Evolutionary conservation across 768 basidiomycete species (phyloP), one percentile per base, ranked within the genome.

Genomic region (Ramaria rubella): DNA sequence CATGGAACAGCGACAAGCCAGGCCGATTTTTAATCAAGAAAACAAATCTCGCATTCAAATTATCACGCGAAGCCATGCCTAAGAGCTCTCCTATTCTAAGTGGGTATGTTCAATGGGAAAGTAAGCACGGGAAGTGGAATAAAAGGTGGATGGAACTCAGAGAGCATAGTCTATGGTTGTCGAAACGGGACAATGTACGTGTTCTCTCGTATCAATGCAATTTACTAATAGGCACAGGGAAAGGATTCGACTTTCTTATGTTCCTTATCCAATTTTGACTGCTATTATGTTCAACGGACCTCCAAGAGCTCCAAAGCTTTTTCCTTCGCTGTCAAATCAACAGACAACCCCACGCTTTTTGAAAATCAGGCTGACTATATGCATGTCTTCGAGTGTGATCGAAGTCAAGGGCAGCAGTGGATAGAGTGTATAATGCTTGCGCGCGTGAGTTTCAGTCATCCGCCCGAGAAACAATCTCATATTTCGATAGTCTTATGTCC

Each of bases 41-140:
- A 64, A 90, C 90, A 6, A 77, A 81, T 11, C 70, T 92, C 31
- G 84, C 85, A 4, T 61, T 70, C 15, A 66, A 78, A 31, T 74
- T 34, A 75, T 21, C 44, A 30, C 46, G 15, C 6, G 61, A 81
- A 77, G 73, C 73, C 24, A 69, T 83, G 44, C 83, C 82, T 12
- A 66, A 72, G 4, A 69, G 69, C 57, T 72, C 74, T 23, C 75
- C 77, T 49, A 68, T 62, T 3, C 64, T 72, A 59, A 72, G 77
- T 38, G 78, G 86, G 5, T 93, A 84, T 64, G 82, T 97, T 24
- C 90, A 97, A 68, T 89, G 85, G 80, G 91, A 95, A 73, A 76
- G 75, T 44, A 97, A 95, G 72, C 82, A 86, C 58, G 93, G 93
- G 33, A 96, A 96, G 70, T 99, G 95, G 96, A 86, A 76, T 55